These are phyloP conservation scores for Moniliella sp. DNA, from an alignment of 1,284 basidiomycete species.

Conservation along the genomic window DNA sequence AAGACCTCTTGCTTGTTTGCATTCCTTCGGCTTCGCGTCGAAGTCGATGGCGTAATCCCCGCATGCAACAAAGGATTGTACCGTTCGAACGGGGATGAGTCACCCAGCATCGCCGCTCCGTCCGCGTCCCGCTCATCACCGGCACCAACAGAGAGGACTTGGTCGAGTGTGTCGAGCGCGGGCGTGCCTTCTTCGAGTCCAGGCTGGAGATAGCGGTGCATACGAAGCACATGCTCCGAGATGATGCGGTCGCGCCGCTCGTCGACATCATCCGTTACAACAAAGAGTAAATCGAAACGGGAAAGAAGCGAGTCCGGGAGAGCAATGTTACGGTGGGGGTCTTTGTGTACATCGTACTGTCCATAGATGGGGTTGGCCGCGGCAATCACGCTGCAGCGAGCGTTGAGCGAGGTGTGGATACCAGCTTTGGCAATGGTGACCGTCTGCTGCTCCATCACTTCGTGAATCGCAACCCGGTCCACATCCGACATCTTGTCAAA, in stretches of 20 bases:
- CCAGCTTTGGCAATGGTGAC: conserved; percentile 98
- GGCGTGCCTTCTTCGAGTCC: conserved; percentile 75
- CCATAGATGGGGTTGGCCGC: conserved; percentile 98
- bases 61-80: conserved; percentile 85
- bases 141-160: conserved; percentile 27
- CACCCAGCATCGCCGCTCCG: conserved; percentile 10
- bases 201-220: conserved; percentile 88
- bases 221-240: conserved; percentile 86
- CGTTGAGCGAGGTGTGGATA: conserved; percentile 92
- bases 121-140: conserved; percentile 18
- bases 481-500: conserved; percentile 99
- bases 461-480: conserved; percentile 97
- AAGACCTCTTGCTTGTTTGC: conserved; percentile 56
- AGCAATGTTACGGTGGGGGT: conserved; percentile 94
- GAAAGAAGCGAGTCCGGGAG: conserved; percentile 91
- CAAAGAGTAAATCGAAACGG: conserved; percentile 93
- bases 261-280: conserved; percentile 93
- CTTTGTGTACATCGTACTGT: conserved; percentile 97
- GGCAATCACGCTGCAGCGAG: conserved; percentile 86
- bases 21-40: conserved; percentile 30
- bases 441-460: conserved; percentile 96
- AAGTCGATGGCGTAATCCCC: conserved; percentile 46
- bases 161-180: conserved; percentile 58
- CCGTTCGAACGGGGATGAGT: conserved; percentile 48
- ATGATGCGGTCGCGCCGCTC: conserved; percentile 80